Base-by-base conservation (phyloP, 1,284 basidiomycete genomes). In the Puccinia horiana region DNA sequence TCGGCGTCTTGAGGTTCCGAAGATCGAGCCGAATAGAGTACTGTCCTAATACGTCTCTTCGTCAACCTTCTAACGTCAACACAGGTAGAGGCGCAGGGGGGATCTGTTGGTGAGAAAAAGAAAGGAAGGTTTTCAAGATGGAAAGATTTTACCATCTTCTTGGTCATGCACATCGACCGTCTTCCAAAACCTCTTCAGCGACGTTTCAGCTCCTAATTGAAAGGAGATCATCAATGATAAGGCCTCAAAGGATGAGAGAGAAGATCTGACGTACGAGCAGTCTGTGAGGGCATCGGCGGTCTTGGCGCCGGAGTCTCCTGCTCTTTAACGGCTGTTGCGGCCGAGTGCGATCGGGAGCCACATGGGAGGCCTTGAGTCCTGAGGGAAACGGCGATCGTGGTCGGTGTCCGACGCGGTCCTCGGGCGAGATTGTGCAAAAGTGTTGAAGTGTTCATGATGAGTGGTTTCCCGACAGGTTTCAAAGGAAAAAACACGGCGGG, bases 121-220 rank as follows among this genome's bases (percentile, higher is more conserved):
- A 44, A 12, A n/a, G 42, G 40, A 32, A 40, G 20, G n/a, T n/a
- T n/a, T n/a, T n/a, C n/a, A n/a, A n/a, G n/a, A n/a, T n/a, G n/a
- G n/a, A n/a, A n/a, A 18, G 40, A 76, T 83, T 85, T 78, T 75
- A 88, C 88, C 89, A 44, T 90, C 89, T 78, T 86, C 84, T 44
- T 44, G 52, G 14, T 69, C 18, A 32, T 80, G 37, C 6, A 80
- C 54, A 80, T 73, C 69, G 16, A 95, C 95, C 0, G 90, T 90
- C 86, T 95, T 95, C 95, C 95, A 98, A 86, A 98, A 98, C 40
- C 95, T 89, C 83, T 92, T 92, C 86, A 94, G 88, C 0, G 93
- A 93, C 49, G 91, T 90, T 87, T 96, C 93, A 23, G 94, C 94
- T 84, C 92, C 95, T 96, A 47, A 65, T 54, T 23, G 18, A 47